Evolutionary conservation across 495 filamentous ascomycete genomes (phyloP).

Genomic region (Amphirosellinia nigrospora): DNA sequence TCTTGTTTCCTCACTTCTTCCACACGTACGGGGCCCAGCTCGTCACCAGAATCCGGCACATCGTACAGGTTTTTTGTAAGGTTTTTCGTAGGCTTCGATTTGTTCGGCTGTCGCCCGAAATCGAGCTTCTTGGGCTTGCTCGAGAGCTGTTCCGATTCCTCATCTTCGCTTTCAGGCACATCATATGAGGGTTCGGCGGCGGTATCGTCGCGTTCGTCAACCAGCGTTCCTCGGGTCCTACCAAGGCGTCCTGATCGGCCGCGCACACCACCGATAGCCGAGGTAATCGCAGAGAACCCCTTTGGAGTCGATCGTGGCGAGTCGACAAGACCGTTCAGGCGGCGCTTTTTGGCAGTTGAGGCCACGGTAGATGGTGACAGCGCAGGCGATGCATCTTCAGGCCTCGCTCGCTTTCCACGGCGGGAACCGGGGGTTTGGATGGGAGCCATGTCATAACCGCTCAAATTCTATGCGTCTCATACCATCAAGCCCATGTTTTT

Average conservation of each 20-base stretch:
- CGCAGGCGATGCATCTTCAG: constrained; percentile 33
- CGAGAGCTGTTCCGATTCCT: constrained; percentile 28
- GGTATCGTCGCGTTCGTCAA: constrained; percentile 17
- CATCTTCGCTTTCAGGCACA: constrained; percentile 32
- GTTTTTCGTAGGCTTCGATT: constrained; percentile 27
- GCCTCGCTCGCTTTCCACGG: constrained; percentile 38
- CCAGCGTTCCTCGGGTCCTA: constrained; percentile 9
- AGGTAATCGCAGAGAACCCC: constrained; percentile 34
- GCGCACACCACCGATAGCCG: constrained; percentile 32
- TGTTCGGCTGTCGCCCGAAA: constrained; percentile 29
- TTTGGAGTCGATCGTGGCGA: constrained; percentile 33
- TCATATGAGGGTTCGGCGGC: constrained; percentile 29
- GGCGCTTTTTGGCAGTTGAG: constrained; percentile 41
- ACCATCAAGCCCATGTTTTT: not conserved
- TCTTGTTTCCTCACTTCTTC: not conserved
- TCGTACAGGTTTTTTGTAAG: constrained; percentile 45
- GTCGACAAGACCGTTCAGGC: constrained; percentile 32
- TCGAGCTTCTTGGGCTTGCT: constrained; percentile 27
- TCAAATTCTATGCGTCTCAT: constrained; percentile 3
- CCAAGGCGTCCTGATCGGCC: constrained; percentile 18
- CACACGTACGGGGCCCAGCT: constrained; percentile 22
- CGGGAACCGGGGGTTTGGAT: constrained; percentile 30
- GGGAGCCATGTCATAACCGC: constrained; percentile 30
- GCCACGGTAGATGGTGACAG: constrained; percentile 25
- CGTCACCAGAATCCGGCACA: constrained; percentile 49